These are phyloP conservation scores for Epichloe sp. DNA, from an alignment of 2,329 filamentous ascomycete genomes.

Conservation along the genomic window DNA sequence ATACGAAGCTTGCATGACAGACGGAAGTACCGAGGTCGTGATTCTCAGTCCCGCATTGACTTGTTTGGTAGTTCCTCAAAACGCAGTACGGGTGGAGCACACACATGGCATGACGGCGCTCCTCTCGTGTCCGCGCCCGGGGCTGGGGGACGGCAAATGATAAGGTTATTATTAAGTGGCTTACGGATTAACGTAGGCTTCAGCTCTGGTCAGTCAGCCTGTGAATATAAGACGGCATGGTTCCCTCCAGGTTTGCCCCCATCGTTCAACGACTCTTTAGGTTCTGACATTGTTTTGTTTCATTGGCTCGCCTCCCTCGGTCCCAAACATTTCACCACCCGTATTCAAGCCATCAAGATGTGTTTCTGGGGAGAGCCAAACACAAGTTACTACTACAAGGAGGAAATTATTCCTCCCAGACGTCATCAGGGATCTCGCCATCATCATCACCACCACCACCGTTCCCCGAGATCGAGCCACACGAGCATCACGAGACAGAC, in stretches of 20 bases:
- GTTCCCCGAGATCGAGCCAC: conserved; percentile 30
- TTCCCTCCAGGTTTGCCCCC: background rate
- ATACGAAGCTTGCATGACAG: conserved; percentile 8
- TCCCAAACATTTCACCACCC: no score
- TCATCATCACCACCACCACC: conserved; percentile 19
- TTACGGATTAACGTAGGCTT: background rate
- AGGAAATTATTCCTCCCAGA: conserved; percentile 37
- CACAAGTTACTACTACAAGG: conserved; percentile 41
- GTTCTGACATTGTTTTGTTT: no score
- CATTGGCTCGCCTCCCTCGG: background rate
- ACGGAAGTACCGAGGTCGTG: background rate
- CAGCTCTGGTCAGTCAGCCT: background rate
- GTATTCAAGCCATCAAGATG: conserved; percentile 23
- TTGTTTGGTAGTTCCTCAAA: background rate
- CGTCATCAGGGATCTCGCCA: conserved; percentile 22
- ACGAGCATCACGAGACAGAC: conserved; percentile 24
- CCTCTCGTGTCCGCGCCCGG: no score
- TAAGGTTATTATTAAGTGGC: no score
- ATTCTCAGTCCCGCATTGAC: background rate
- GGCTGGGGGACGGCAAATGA: no score
- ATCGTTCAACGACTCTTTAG: no score
- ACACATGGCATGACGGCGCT: no score
- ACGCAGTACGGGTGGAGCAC: no score
- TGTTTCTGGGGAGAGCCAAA: conserved; percentile 33
- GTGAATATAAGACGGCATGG: background rate